These are phyloP conservation scores for Corymbia citriodora DNA, from an alignment of 441 rosid species.

Conservation along the genomic window DNA sequence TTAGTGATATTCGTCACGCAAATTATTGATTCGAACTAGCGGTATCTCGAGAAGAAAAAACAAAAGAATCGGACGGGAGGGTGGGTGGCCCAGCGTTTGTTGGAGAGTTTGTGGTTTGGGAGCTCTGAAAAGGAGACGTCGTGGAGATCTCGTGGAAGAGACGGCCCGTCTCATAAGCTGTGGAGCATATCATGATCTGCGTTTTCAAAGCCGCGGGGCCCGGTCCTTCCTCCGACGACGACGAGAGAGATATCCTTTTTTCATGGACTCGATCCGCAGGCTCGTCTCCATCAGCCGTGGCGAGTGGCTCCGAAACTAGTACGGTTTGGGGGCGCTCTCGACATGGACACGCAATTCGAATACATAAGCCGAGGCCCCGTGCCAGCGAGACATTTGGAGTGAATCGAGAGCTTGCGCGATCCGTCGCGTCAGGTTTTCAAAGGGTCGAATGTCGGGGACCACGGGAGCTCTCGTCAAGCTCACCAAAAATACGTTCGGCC, in stretches of 20 bases:
- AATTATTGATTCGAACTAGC: neutral
- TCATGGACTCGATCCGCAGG: neutral
- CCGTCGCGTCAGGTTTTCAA: neutral
- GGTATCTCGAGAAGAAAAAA: fast-evolving
- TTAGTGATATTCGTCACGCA: neutral
- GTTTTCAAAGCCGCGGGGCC: neutral
- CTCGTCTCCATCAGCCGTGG: neutral
- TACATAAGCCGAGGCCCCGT: neutral
- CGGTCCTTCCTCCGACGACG: no score
- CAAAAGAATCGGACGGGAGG: neutral
- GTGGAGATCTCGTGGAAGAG: neutral
- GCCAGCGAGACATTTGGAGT: neutral
- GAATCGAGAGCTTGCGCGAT: neutral
- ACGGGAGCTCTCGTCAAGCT: neutral
- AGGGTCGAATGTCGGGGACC: neutral
- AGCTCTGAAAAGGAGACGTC: neutral
- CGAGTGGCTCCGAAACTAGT: neutral
- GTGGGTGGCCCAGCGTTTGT: neutral
- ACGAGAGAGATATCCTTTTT: neutral
- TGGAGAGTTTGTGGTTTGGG: neutral
- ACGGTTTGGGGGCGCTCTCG: neutral
- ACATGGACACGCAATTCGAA: fast-evolving
- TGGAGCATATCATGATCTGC: neutral
- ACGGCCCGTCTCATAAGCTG: neutral
- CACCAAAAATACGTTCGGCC: neutral